Conservation (phyloP, 2,329 filamentous ascomycete species). For the Pyrenophora seminiperda region DNA sequence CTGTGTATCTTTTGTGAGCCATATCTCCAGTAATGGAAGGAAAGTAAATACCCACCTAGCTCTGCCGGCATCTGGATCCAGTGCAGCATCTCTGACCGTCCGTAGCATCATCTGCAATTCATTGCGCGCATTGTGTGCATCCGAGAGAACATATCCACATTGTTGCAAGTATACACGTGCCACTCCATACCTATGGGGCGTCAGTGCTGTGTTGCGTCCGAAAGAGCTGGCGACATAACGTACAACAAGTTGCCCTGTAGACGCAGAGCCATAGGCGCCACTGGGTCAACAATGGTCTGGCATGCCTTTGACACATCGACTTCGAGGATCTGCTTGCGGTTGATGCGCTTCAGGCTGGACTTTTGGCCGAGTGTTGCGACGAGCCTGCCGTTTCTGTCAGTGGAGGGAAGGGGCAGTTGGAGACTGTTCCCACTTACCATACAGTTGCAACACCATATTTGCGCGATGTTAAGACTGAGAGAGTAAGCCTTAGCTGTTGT, state of each 20-base stretch:
- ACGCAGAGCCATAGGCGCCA: constrained; percentile 84
- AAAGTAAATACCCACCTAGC: constrained; percentile 63
- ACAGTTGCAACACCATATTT: constrained; percentile 94
- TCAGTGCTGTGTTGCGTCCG: constrained; percentile 16
- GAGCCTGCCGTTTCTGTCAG: constrained; percentile 65
- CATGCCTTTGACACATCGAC: constrained; percentile 89
- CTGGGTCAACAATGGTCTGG: constrained; percentile 82
- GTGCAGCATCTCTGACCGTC: constrained; percentile 60
- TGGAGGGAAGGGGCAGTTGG: background rate
- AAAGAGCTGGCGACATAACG: constrained; percentile 25
- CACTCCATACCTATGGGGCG: constrained; percentile 62
- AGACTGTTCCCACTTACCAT: constrained; percentile 66
- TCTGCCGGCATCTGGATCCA: constrained; percentile 74
- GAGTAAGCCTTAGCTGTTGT: constrained; percentile 26
- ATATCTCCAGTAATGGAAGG: background rate
- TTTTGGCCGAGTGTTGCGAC: constrained; percentile 84
- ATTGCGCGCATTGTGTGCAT: constrained; percentile 75
- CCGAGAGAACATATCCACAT: constrained; percentile 81
- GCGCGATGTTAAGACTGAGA: constrained; percentile 74
- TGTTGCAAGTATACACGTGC: constrained; percentile 86
- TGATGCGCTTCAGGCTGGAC: constrained; percentile 73
- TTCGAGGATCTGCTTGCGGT: constrained; percentile 82
- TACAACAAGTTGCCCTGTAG: constrained; percentile 87
- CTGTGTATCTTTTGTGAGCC: constrained; percentile 53
- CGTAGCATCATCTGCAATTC: constrained; percentile 73